phyloP scores from a whole-genome alignment of 2,329 filamentous ascomycete genomes.

The Tolypocladium capitatum region DNA sequence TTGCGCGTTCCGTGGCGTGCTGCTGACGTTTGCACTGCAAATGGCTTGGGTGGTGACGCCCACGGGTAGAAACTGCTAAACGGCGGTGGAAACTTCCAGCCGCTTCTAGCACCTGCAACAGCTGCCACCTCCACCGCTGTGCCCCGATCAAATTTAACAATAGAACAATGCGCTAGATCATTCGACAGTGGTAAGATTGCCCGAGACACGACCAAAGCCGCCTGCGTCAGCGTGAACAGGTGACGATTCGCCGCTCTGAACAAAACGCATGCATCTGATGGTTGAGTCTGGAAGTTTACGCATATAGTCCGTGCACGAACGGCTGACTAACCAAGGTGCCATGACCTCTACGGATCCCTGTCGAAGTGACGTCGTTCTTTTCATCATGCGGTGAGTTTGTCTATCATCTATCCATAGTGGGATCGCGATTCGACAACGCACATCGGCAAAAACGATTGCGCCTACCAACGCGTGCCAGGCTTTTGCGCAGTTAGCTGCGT shows the following conservation, averaged over 20 bases:
- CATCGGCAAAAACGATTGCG: too few relatives aligned
- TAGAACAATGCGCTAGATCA: neutral
- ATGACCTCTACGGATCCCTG: too few relatives aligned
- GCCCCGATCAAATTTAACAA: neutral
- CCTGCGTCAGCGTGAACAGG: neutral
- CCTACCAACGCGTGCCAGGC: neutral
- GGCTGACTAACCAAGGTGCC: neutral
- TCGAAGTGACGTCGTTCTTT: neutral
- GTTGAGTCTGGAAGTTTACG: neutral
- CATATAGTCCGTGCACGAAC: neutral
- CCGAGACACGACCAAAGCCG: neutral
- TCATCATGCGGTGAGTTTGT: neutral
- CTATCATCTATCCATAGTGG: neutral
- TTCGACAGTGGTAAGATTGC: neutral
- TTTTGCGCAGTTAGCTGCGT: neutral
- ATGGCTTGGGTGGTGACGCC: slow-evolving; percentile 1
- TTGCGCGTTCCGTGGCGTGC: slow-evolving; percentile 1
- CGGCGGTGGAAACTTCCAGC: slow-evolving; percentile 13
- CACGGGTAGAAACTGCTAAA: slow-evolving; percentile 8
- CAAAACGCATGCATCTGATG: neutral
- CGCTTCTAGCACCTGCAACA: neutral
- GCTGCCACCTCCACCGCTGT: neutral
- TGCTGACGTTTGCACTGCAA: slow-evolving; percentile 3
- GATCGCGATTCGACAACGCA: neutral
- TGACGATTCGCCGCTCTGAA: neutral